Base-by-base conservation (phyloP, 2,329 filamentous ascomycete genomes). In the Fusarium tupiense region DNA sequence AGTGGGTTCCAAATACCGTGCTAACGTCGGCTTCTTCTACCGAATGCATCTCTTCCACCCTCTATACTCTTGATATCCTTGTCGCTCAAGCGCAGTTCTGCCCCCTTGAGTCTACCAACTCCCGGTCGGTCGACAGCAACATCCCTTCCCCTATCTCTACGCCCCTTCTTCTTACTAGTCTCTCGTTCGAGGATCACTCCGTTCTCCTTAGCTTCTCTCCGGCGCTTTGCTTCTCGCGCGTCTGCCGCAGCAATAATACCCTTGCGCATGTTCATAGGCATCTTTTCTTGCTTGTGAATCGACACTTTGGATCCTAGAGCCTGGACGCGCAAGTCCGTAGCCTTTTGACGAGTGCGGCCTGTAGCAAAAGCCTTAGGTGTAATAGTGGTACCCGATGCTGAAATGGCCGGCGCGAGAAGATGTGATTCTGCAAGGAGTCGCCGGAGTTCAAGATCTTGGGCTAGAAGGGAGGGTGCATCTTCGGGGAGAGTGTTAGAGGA, bases 361-460 rank as follows among this genome's bases (percentile, higher is more conserved):
- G 86, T 84, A 37, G 85, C 80, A 71, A 88, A 89, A 69, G 83
- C 82, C 61, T 81, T 85, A 58, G 82, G 80, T 50, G 80, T 79
- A 46, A 83, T 80, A 50, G 84, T 77, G 22, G 83, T 80, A 49
- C 80, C 74, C 58, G 82, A 81, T 64, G 83, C 79, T 29, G 88
- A 79, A 24, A 88, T 86, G 50, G 88, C 87, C 8, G 82, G 79
- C 19, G 79, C 72, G 65, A 98, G 91, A 69, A 98, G 91, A 83
- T 98, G 95, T 1, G 95, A 98, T 86, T 99, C 96, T 76, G 92
- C 89, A 66, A 99, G 90, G 46, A 99, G 91, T 53, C 95, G 92
- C 82, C 98, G 96, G 20, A 99, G 91, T 44, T 94, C 95, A 61
- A 98, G 91, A 82, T 98, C 96, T 82, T 98, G 95, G 81, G 95